A percentile compares a stretch with the other conserved stretches of the same genome.
phyloP scores from a whole-genome alignment of 805 yeast species.

The Yamadazyma philogaea region DNA sequence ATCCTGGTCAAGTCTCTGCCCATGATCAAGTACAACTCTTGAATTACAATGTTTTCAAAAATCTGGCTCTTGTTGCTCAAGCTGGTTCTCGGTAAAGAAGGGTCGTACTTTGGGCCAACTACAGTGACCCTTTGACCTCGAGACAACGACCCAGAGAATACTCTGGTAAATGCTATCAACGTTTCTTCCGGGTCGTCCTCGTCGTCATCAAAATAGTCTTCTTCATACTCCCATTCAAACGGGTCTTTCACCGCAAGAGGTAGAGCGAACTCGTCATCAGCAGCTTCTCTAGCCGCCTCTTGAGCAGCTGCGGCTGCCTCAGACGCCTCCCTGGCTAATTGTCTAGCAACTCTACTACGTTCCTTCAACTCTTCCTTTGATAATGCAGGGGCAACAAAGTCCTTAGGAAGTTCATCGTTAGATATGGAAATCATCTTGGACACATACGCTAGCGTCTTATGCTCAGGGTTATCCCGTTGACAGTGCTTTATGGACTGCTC shows the following conservation, averaged over 20 bases:
- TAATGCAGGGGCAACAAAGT: constrained; percentile 31
- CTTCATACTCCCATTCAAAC: constrained; percentile 48
- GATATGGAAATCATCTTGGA: constrained; percentile 90
- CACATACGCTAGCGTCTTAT: constrained; percentile 61
- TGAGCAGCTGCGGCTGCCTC: constrained; percentile 38
- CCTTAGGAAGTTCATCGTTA: constrained; percentile 69
- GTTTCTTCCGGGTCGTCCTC: constrained; percentile 57
- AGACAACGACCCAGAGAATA: constrained; percentile 78
- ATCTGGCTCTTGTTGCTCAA: constrained; percentile 49
- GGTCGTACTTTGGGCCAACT: constrained; percentile 85
- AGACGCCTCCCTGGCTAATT: constrained; percentile 66
- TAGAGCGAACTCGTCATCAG: constrained; percentile 25
- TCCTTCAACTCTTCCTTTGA: constrained; percentile 60
- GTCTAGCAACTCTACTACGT: constrained; percentile 61
- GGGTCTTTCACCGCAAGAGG: constrained; percentile 30
- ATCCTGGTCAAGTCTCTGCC: constrained; percentile 84
- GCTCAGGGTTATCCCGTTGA: constrained; percentile 56
- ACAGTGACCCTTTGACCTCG: constrained; percentile 75
- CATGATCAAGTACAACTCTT: constrained; percentile 79
- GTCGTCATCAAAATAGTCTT: constrained; percentile 43
- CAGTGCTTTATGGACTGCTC: constrained; percentile 61
- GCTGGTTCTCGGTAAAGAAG: constrained; percentile 38
- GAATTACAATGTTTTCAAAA: constrained; percentile 54
- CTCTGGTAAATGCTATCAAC: constrained; percentile 82
- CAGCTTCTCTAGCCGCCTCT: constrained; percentile 20